Evolutionary conservation across 2,329 filamentous ascomycete species (phyloP).

Genomic region (Sporothrix mexicana): DNA sequence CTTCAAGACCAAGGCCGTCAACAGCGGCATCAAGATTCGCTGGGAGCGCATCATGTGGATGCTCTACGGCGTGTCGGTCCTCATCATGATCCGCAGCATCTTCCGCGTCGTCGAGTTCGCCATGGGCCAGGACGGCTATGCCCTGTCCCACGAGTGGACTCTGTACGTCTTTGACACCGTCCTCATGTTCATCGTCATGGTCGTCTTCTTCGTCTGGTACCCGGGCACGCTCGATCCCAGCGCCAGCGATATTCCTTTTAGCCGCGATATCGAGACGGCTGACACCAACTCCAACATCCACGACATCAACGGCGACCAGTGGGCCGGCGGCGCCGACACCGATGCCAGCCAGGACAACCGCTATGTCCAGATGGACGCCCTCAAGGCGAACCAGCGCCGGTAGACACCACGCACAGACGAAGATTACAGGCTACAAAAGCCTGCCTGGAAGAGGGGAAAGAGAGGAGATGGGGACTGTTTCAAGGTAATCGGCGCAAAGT

Average conservation of each 20-base stretch:
- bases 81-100: slow-evolving; percentile 49
- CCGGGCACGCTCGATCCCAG: slow-evolving; percentile 9
- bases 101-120: slow-evolving; percentile 50
- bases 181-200: slow-evolving; percentile 40
- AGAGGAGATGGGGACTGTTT: too few relatives aligned
- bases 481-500: too few relatives aligned
- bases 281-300: not conserved
- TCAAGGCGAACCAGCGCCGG: not conserved
- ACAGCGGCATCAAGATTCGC: slow-evolving; percentile 36
- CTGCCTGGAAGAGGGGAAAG: too few relatives aligned
- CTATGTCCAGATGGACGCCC: slow-evolving; percentile 15
- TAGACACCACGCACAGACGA: not conserved
- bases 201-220: slow-evolving; percentile 33
- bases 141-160: slow-evolving; percentile 42
- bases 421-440: too few relatives aligned
- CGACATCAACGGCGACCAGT: not conserved
- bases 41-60: slow-evolving; percentile 40
- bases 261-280: not conserved
- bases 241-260: not conserved
- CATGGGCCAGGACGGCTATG: slow-evolving; percentile 42
- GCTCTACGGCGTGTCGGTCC: slow-evolving; percentile 38
- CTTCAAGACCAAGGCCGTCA: slow-evolving; percentile 35
- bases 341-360: slow-evolving; percentile 24
- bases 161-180: slow-evolving; percentile 45
- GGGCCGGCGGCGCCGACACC: not conserved